These are phyloP conservation scores for Fusarium continuum DNA, from an alignment of 2,329 filamentous ascomycete genomes.

Conservation along the genomic window DNA sequence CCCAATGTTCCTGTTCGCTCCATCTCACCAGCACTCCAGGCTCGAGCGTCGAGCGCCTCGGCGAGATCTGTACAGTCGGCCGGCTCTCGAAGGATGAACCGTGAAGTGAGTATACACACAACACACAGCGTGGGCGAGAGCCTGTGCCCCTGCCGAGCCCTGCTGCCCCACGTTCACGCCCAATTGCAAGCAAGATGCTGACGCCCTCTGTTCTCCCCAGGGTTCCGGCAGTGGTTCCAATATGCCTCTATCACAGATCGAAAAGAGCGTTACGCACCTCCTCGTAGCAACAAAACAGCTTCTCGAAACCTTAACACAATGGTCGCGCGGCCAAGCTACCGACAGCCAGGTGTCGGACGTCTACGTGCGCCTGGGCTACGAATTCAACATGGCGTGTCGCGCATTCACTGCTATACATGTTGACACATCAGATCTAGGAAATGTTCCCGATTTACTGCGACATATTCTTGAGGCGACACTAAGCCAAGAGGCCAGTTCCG, in stretches of 20 bases:
- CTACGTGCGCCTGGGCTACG: conserved; percentile 95
- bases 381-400: conserved; percentile 98
- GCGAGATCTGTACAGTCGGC: conserved; percentile 65
- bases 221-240: conserved; percentile 69
- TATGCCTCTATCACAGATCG: conserved; percentile 90
- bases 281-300: conserved; percentile 98
- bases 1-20: conserved; percentile 64
- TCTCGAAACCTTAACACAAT: conserved; percentile 95
- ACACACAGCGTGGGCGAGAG: conserved; percentile 1
- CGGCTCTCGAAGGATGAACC: conserved; percentile 46
- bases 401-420: conserved; percentile 98
- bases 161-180: conserved; percentile 29
- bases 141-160: conserved; percentile 35
- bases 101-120: conserved; percentile 47
- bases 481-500: conserved; percentile 93
- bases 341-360: conserved; percentile 98
- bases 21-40: conserved; percentile 70
- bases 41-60: conserved; percentile 73
- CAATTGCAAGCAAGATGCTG: conserved; percentile 37
- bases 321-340: conserved; percentile 91
- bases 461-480: conserved; percentile 94
- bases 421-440: conserved; percentile 91
- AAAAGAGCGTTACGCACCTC: conserved; percentile 98
- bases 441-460: conserved; percentile 90
- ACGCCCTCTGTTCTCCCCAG: conserved; percentile 43